phyloP scores from a whole-genome alignment of 2,329 filamentous ascomycete species.

The Fusarium papillatum region DNA sequence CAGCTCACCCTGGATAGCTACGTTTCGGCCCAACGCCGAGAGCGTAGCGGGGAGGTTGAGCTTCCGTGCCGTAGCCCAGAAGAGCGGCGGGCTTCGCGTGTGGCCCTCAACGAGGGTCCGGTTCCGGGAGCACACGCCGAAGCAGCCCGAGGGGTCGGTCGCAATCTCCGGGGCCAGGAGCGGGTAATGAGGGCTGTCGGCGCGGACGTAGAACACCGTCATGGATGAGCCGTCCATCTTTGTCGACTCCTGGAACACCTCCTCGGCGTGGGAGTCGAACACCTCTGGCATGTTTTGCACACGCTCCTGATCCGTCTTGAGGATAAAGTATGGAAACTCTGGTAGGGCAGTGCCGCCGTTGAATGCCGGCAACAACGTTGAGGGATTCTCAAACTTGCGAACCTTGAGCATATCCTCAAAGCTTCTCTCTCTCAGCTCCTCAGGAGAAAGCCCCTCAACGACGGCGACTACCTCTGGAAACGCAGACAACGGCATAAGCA shows the following conservation, averaged over 20 bases:
- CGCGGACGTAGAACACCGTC: constrained; percentile 52
- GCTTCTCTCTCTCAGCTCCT: constrained; percentile 17
- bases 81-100: constrained; percentile 21
- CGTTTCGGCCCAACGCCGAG: constrained; percentile 21
- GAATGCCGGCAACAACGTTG: background rate
- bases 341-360: constrained; percentile 6
- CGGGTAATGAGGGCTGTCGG: constrained; percentile 30
- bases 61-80: constrained; percentile 27
- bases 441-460: background rate
- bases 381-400: constrained; percentile 34
- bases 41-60: constrained; percentile 25
- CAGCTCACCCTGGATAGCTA: constrained; percentile 43
- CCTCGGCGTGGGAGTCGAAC: constrained; percentile 28
- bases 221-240: constrained; percentile 57
- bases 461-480: constrained; percentile 34
- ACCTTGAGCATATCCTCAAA: constrained; percentile 38
- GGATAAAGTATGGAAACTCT: constrained; percentile 37
- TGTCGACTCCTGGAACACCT: constrained; percentile 51
- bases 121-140: constrained; percentile 42
- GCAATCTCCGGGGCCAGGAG: constrained; percentile 29
- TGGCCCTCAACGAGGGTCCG: constrained; percentile 31
- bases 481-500: constrained; percentile 30
- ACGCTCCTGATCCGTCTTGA: constrained; percentile 40
- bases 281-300: constrained; percentile 39
- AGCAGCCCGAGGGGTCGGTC: constrained; percentile 1